Evolutionary conservation across 176 grass and related monocot species (phyloP).

Genomic region (Aechmea fasciata): DNA sequence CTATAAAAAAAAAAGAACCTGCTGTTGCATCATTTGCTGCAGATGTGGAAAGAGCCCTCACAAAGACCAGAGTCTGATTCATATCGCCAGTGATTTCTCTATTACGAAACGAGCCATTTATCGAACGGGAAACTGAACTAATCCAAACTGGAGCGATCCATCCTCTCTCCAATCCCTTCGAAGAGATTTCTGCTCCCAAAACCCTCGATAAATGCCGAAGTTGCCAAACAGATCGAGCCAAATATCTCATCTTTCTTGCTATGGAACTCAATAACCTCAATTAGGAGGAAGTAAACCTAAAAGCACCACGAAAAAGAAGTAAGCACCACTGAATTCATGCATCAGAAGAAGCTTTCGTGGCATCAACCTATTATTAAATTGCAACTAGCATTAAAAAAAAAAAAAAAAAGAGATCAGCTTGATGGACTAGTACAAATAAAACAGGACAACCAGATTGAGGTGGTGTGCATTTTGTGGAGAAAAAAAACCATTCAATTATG

Average conservation of each 20-base stretch:
- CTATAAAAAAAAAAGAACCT: conserved; percentile 42
- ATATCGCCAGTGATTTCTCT: conserved; percentile 26
- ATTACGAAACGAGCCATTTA: conserved; percentile 7
- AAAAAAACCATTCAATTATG: too few species aligned
- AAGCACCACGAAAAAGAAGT: neutral
- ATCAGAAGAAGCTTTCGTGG: conserved; percentile 2
- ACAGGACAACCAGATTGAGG: too few species aligned
- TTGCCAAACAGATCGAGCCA: conserved; percentile 45
- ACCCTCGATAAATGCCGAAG: conserved; percentile 17
- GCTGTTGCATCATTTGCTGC: conserved; percentile 18
- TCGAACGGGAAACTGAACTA: conserved; percentile 17
- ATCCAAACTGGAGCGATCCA: conserved; percentile 26
- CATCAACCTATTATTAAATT: conserved; percentile 1
- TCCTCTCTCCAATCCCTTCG: conserved; percentile 22
- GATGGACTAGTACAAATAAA: too few species aligned
- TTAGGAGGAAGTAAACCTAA: conserved; percentile 9
- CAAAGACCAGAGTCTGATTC: conserved; percentile 28
- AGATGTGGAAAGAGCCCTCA: conserved; percentile 36
- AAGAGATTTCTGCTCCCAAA: conserved; percentile 18
- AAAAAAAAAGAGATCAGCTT: too few species aligned
- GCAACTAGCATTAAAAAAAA: too few species aligned
- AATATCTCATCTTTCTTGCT: conserved; percentile 47
- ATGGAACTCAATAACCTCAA: conserved; percentile 10
- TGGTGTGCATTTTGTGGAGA: too few species aligned
- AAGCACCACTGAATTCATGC: neutral